phyloP scores from a whole-genome alignment of 805 yeast genomes.

The Wickerhamiella galacta region DNA sequence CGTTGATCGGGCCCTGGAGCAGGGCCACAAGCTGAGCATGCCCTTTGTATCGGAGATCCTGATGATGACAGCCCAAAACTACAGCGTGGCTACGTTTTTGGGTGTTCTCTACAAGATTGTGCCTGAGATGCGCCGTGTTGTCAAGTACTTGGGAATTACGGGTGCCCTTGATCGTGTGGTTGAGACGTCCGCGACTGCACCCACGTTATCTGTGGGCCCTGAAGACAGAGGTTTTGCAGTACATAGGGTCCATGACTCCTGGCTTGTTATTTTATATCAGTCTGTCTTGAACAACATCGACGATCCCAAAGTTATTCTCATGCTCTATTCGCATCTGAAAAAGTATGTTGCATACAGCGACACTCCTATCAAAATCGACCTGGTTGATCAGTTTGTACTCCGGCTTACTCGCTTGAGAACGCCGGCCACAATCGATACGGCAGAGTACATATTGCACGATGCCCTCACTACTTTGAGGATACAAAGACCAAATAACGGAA shows the following conservation, averaged over 20 bases:
- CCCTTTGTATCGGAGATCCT: conserved; percentile 16
- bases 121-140: conserved; percentile 9
- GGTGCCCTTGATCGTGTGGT: conserved; percentile 1
- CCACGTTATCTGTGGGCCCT: neutral
- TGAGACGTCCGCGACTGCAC: neutral
- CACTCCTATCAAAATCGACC: conserved; percentile 6
- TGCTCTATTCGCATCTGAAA: conserved; percentile 11
- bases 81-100: conserved; percentile 11
- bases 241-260: conserved; percentile 10
- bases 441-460: conserved; percentile 10
- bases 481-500: too few relatives aligned
- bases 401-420: conserved; percentile 8
- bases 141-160: conserved; percentile 10
- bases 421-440: conserved; percentile 9
- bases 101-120: conserved; percentile 8
- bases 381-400: conserved; percentile 16
- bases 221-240: conserved; percentile 2
- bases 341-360: conserved; percentile 4
- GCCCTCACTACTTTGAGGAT: conserved; percentile 10
- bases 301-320: conserved; percentile 5
- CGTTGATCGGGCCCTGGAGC: conserved; percentile 7
- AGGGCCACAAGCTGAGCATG: conserved; percentile 8
- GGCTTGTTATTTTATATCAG: conserved; percentile 15
- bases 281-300: conserved; percentile 14
- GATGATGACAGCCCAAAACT: conserved; percentile 11